Evolutionary conservation across 192 early-diverging fungal species (phyloP).

Genomic region (Umbelopsis sp.): DNA sequence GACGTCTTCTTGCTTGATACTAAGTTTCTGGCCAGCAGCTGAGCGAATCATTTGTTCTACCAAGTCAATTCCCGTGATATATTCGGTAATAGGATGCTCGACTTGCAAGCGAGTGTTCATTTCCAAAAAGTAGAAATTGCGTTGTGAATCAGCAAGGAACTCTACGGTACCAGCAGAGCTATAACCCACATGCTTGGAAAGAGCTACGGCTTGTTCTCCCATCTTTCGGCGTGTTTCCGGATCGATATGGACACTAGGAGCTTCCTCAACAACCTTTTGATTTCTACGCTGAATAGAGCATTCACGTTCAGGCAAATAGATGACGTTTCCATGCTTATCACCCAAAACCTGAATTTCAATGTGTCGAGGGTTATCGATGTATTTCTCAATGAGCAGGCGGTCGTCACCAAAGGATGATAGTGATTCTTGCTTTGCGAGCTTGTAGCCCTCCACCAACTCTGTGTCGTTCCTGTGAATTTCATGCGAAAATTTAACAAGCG

Average conservation of each 20-base stretch:
- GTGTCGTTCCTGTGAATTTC: conserved; percentile 45
- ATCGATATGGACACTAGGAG: conserved; percentile 77
- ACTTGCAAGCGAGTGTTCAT: conserved; percentile 85
- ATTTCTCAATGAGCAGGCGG: conserved; percentile 89
- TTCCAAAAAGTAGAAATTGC: conserved; percentile 82
- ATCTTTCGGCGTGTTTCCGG: conserved; percentile 63
- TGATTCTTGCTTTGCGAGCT: conserved; percentile 80
- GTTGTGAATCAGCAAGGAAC: conserved; percentile 70
- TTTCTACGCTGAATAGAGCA: conserved; percentile 84
- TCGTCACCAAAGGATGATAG: conserved; percentile 87
- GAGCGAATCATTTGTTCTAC: conserved; percentile 96
- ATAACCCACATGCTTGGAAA: conserved; percentile 75
- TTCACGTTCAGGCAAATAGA: conserved; percentile 91
- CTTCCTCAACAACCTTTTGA: conserved; percentile 85
- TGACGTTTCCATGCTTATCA: conserved; percentile 68
- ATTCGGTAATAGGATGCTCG: conserved; percentile 82
- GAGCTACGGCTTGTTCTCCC: conserved; percentile 79
- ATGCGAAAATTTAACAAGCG: neutral
- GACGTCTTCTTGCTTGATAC: conserved; percentile 75
- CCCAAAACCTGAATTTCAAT: conserved; percentile 79
- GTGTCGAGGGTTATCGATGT: conserved; percentile 81
- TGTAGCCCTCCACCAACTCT: conserved; percentile 75
- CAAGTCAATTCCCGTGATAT: conserved; percentile 83
- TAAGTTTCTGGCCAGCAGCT: conserved; percentile 77
- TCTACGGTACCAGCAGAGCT: conserved; percentile 79